phyloP scores from a whole-genome alignment of 345 rosid species.

The Citropsis articulata region DNA sequence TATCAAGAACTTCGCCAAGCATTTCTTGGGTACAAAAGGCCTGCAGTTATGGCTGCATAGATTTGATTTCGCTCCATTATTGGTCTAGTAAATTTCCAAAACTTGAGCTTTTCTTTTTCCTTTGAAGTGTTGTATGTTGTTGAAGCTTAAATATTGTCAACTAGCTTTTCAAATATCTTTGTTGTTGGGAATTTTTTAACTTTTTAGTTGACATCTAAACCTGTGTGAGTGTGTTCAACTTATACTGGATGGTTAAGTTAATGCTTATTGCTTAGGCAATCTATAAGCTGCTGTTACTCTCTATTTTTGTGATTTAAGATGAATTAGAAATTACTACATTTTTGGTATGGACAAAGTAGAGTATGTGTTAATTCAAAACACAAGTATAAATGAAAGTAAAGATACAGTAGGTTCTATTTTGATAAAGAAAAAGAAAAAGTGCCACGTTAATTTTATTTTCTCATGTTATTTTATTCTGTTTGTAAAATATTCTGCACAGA shows the following conservation, averaged over 20 bases:
- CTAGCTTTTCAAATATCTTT: background rate
- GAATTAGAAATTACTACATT: background rate
- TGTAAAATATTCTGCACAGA: too few relatives aligned
- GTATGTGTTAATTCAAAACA: too few relatives aligned
- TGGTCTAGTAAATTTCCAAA: background rate
- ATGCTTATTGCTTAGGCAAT: background rate
- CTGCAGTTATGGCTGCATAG: slow-evolving; percentile 37
- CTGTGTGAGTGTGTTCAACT: background rate
- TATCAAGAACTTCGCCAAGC: slow-evolving; percentile 56
- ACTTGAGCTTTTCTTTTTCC: background rate
- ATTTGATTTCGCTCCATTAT: background rate
- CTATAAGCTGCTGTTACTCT: background rate
- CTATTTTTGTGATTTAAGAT: background rate
- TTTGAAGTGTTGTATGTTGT: slow-evolving; percentile 8
- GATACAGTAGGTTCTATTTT: too few relatives aligned
- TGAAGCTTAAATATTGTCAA: background rate
- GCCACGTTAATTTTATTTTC: too few relatives aligned
- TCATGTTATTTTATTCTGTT: too few relatives aligned
- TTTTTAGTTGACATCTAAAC: background rate
- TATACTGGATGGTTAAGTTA: background rate
- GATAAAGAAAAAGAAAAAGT: too few relatives aligned
- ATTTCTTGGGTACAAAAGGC: slow-evolving; percentile 37
- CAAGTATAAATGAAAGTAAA: too few relatives aligned
- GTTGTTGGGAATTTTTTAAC: background rate
- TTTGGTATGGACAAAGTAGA: background rate